Conservation (phyloP, 306 rosid genomes). For the Malus asiatica region DNA sequence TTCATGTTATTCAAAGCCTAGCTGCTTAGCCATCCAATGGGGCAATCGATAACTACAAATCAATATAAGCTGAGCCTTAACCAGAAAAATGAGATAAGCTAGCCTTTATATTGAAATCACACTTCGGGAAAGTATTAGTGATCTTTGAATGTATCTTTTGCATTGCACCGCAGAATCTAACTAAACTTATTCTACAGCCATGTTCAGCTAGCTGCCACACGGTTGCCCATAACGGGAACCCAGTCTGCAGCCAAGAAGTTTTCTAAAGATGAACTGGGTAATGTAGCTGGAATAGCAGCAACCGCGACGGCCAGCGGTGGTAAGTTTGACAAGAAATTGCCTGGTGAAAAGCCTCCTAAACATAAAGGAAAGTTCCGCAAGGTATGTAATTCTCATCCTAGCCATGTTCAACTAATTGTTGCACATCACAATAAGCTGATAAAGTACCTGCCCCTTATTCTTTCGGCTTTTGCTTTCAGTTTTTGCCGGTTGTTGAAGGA, state of each 20-base stretch:
- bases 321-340: conserved; percentile 81
- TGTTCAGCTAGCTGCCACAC: conserved; percentile 80
- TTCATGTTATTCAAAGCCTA: neutral
- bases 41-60: neutral
- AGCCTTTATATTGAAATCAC: neutral
- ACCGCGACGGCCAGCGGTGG: conserved; percentile 94
- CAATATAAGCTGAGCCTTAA: neutral
- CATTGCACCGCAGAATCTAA: neutral
- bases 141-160: neutral
- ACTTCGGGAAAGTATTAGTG: neutral
- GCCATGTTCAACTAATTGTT: neutral
- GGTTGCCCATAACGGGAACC: conserved; percentile 91
- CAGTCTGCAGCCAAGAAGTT: conserved; percentile 64
- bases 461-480: conserved; percentile 35
- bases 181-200: conserved; percentile 47
- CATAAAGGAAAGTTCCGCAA: conserved; percentile 82
- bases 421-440: neutral
- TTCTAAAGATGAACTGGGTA: conserved; percentile 66
- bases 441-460: conserved; percentile 7
- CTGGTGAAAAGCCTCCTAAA: conserved; percentile 72
- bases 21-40: neutral
- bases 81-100: neutral
- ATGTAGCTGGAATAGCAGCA: conserved; percentile 84
- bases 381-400: conserved; percentile 35
- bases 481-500: conserved; percentile 81